Evolutionary conservation across 441 rosid species (phyloP).

Genomic region (Jatropha podagrica): DNA sequence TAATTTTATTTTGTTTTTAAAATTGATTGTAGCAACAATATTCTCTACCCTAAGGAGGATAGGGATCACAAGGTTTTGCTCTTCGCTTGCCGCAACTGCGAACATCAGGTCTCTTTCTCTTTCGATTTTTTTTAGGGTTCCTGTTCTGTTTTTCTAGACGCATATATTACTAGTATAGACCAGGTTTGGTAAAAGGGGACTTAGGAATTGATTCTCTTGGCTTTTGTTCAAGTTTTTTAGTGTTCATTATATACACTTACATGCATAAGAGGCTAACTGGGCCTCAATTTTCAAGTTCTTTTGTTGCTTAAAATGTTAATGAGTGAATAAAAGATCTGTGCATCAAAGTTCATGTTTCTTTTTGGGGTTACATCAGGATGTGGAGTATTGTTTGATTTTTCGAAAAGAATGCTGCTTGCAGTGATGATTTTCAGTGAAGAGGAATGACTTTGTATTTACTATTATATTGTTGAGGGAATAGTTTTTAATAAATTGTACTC

Average conservation of each 20-base stretch:
- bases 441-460: neutral
- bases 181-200: neutral
- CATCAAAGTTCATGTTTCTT: neutral
- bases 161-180: neutral
- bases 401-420: neutral
- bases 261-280: too few relatives aligned
- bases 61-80: slow-evolving; percentile 62
- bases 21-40: slow-evolving; percentile 62
- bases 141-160: neutral
- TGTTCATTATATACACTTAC: neutral
- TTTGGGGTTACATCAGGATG: neutral
- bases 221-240: neutral
- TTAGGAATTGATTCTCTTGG: neutral
- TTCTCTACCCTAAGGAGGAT: slow-evolving; percentile 81
- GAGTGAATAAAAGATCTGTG: too few relatives aligned
- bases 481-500: too few relatives aligned
- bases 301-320: too few relatives aligned
- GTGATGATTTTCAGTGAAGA: neutral
- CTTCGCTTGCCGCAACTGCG: slow-evolving; percentile 91
- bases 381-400: neutral
- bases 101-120: slow-evolving; percentile 61
- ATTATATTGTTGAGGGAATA: too few relatives aligned
- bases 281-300: neutral
- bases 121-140: neutral
- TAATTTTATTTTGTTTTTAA: neutral